Evolutionary conservation across 1,284 basidiomycete genomes (phyloP), one percentile per base, ranked within the genome.

Genomic region (Hypsizygus ulmarius): DNA sequence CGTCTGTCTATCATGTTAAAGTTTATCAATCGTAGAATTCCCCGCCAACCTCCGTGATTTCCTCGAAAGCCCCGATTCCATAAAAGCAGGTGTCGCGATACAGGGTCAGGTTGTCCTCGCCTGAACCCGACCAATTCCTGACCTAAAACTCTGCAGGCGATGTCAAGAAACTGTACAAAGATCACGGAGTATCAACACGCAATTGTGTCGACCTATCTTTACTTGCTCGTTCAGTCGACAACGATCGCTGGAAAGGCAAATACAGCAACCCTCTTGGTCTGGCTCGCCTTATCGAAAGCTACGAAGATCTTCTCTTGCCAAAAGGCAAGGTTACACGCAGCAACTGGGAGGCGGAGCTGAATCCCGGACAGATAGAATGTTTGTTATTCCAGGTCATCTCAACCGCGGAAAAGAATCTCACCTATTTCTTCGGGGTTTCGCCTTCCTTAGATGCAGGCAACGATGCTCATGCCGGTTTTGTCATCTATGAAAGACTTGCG

Each of bases 41-140:
- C 86, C 86, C 0, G 55, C 52, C 19, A 70, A 65, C 42, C 72
- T 90, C 0, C 64, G 54, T 33, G 58, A 69, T 1, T 52, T 89
- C 19, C 71, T 90, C 10, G 67, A 69, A 47, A 73, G 79, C 47
- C 63, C 76, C 0, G 56, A 59, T 11, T 73, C 78, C 40, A 59
- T 75, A 34, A 90, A 90, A 64, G 74, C 78, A 3, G 87, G 87
- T 21, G 84, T 87, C 45, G 79, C 72, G 14, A 88, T 90, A n/a
- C 77, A 81, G 65, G 60, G 86, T 82, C 54, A 58, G 75, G 62
- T 45, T 38, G 25, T 42, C 19, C 41, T 45, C 38, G 12, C 7
- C 37, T 48, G 45, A 49, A n/a, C 30, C 42, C 37, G 39, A 28
- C 12, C 21, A 11, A 18, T 28, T 47, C n/a, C 38, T 55, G 12